Evolutionary conservation across 2,329 filamentous ascomycete genomes (phyloP).

Genomic region (Cyphellophora attinorum): DNA sequence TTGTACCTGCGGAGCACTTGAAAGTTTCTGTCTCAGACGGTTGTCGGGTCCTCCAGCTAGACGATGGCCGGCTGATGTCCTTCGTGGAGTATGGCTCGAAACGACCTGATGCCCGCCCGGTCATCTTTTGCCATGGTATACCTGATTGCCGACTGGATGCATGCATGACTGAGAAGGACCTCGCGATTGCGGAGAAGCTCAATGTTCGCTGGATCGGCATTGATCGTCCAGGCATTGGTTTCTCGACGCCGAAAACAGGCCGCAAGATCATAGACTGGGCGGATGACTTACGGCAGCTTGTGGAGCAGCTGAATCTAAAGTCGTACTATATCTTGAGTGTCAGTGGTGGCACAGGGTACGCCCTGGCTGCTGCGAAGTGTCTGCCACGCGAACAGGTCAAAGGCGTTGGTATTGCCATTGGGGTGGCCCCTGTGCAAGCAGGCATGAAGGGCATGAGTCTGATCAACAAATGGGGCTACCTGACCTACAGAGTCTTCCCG

Average conservation of each 20-base stretch:
- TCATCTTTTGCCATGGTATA: too few relatives aligned
- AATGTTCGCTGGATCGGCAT: conserved; percentile 31
- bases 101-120: too few relatives aligned
- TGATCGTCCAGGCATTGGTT: conserved; percentile 36
- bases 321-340: conserved; percentile 23
- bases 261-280: conserved; percentile 34
- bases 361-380: neutral
- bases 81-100: neutral
- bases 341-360: neutral
- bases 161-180: too few relatives aligned
- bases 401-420: neutral
- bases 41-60: neutral
- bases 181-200: too few relatives aligned
- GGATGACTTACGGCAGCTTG: conserved; percentile 31
- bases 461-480: neutral
- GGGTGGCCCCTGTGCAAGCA: neutral
- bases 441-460: neutral
- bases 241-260: conserved; percentile 25
- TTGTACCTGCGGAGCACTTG: neutral
- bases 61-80: neutral
- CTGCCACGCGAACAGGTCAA: neutral
- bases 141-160: too few relatives aligned
- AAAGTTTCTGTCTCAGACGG: neutral
- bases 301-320: conserved; percentile 28
- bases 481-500: neutral